Evolutionary conservation across 805 yeast species (phyloP).

Genomic region (Metahyphopichia silvanorum): DNA sequence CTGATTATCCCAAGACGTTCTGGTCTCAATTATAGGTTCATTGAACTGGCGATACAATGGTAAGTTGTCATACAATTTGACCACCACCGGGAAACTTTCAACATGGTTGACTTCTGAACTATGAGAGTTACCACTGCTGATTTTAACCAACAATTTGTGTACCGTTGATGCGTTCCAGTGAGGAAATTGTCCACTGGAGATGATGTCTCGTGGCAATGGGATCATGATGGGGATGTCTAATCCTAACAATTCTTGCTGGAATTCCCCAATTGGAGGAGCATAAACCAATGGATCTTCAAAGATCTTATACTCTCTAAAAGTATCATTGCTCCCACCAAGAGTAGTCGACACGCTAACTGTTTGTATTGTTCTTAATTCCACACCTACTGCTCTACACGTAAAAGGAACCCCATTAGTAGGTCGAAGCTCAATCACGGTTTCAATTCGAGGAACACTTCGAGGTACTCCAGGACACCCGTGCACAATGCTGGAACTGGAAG

Average conservation of each 20-base stretch:
- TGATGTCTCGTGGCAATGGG: constrained; percentile 51
- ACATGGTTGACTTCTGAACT: constrained; percentile 27
- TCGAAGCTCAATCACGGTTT: constrained; percentile 54
- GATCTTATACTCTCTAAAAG: constrained; percentile 29
- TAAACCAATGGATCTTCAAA: constrained; percentile 33
- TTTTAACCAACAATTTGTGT: constrained; percentile 42
- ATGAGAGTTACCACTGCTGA: constrained; percentile 26
- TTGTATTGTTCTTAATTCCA: constrained; percentile 50
- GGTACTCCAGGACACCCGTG: constrained; percentile 71
- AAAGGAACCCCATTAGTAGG: constrained; percentile 48
- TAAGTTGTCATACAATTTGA: constrained; percentile 54
- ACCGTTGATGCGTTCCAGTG: constrained; percentile 47
- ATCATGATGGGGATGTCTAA: constrained; percentile 59
- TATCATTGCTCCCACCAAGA: constrained; percentile 31
- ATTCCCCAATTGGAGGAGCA: constrained; percentile 38
- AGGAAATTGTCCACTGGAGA: constrained; percentile 49
- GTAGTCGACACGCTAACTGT: constrained; percentile 40
- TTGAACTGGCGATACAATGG: constrained; percentile 55
- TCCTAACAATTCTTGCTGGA: constrained; percentile 43
- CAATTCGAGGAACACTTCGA: constrained; percentile 55
- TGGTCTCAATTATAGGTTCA: constrained; percentile 46
- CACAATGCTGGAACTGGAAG: constrained; percentile 51
- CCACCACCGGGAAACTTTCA: constrained; percentile 46
- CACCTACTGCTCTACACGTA: constrained; percentile 44
- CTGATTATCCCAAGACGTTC: constrained; percentile 47